Percentiles rank a stretch among this genome's conserved stretches.
Evolutionary conservation across 192 early-diverging fungal species (phyloP).

Genomic region (Linnemannia schmuckeri): DNA sequence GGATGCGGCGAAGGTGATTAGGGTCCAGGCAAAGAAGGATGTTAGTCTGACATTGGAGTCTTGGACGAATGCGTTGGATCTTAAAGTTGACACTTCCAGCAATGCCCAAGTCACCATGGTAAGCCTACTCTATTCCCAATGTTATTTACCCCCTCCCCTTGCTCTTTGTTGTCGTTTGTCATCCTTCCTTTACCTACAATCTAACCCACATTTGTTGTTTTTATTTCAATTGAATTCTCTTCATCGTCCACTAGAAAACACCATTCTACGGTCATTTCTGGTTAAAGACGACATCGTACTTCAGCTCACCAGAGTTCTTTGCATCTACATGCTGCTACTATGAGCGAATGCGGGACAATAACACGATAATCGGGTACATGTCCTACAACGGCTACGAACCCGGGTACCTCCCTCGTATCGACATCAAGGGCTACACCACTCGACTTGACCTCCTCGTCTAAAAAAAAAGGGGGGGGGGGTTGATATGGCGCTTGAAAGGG

Average conservation of each 20-base stretch:
- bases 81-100: neutral
- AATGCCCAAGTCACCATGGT: neutral
- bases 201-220: neutral
- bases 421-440: neutral
- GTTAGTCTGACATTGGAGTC: neutral
- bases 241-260: neutral
- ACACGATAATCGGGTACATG: neutral
- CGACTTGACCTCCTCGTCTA: neutral
- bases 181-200: too few relatives aligned
- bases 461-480: neutral
- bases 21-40: neutral
- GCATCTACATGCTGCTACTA: neutral
- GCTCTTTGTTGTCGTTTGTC: neutral
- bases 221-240: neutral
- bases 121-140: neutral
- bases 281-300: neutral
- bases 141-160: neutral
- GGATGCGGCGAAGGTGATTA: neutral
- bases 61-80: neutral
- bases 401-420: neutral
- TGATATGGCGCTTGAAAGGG: too few relatives aligned
- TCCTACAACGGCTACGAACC: neutral
- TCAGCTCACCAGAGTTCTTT: neutral
- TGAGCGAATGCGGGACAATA: neutral
- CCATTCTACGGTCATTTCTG: neutral